These are phyloP conservation scores for Penicillium brasilianum DNA, from an alignment of 2,329 filamentous ascomycete species.

Conservation along the genomic window DNA sequence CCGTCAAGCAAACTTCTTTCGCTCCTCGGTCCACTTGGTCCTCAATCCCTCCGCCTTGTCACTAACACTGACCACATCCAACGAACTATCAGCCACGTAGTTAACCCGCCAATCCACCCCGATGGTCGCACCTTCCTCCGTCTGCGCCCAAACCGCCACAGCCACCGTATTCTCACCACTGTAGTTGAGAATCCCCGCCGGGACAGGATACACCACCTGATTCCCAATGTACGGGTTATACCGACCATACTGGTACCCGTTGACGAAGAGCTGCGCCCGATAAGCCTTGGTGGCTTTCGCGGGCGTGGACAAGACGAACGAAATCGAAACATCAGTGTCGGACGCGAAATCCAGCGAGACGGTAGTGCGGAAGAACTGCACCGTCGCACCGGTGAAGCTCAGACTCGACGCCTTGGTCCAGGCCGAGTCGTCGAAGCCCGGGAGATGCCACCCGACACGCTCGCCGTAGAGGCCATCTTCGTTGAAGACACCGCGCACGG, in stretches of 20 bases:
- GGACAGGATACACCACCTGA: conserved; percentile 65
- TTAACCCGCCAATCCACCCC: conserved; percentile 59
- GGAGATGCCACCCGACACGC: conserved; percentile 64
- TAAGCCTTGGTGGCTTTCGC: conserved; percentile 43
- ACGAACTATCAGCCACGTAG: conserved; percentile 59
- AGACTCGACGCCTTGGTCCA: conserved; percentile 50
- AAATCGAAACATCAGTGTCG: conserved; percentile 61
- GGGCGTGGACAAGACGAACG: conserved; percentile 58
- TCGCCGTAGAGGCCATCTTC: conserved; percentile 65
- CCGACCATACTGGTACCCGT: conserved; percentile 67
- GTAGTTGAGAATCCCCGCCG: conserved; percentile 64
- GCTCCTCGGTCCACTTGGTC: conserved; percentile 55
- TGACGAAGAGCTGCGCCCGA: conserved; percentile 65
- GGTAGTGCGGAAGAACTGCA: conserved; percentile 61
- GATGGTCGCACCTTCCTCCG: conserved; percentile 56
- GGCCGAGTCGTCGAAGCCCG: conserved; percentile 57
- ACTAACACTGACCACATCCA: conserved; percentile 56
- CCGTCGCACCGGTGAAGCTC: conserved; percentile 56
- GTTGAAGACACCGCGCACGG: conserved; percentile 60
- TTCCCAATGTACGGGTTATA: conserved; percentile 66
- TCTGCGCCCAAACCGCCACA: conserved; percentile 65
- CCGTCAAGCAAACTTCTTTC: conserved; percentile 42
- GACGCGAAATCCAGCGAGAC: conserved; percentile 58
- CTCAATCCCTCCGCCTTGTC: conserved; percentile 48
- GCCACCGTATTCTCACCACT: conserved; percentile 63